Evolutionary conservation across 257 asterid genomes (phyloP).

Genomic region (Gardenia jasminoides): DNA sequence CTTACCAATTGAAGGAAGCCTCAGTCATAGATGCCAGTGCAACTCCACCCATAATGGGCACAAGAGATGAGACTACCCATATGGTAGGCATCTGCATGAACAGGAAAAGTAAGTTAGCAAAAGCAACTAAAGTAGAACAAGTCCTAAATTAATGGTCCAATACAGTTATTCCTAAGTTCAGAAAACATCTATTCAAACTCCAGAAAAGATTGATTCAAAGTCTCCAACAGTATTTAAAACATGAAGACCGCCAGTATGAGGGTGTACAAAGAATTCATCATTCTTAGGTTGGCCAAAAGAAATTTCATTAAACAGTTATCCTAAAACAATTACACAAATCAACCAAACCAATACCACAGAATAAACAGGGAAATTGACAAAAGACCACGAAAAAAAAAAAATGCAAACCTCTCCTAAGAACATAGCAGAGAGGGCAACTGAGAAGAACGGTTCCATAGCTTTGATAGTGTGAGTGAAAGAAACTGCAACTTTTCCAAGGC

Average conservation of each 20-base stretch:
- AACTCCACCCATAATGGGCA: constrained; percentile 94
- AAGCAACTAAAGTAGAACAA: not conserved
- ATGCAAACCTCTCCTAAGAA: constrained; percentile 70
- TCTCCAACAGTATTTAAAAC: not conserved
- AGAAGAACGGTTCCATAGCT: constrained; percentile 95
- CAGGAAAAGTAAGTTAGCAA: constrained; percentile 3
- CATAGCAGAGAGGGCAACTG: constrained; percentile 83
- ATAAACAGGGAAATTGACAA: not conserved
- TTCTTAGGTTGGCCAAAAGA: not conserved
- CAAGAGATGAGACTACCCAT: constrained; percentile 87
- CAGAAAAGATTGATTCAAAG: not conserved
- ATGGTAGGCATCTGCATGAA: constrained; percentile 58
- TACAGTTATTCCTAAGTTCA: not conserved
- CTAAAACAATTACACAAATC: not conserved
- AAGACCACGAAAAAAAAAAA: not conserved
- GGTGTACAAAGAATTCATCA: not conserved
- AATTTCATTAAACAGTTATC: not conserved
- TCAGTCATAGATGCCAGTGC: constrained; percentile 90
- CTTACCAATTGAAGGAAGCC: constrained; percentile 85
- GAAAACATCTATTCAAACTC: not conserved
- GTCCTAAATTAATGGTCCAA: not conserved
- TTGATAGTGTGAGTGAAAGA: constrained; percentile 92
- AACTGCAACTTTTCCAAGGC: constrained; percentile 92
- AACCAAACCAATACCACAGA: not conserved
- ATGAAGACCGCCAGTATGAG: not conserved